Evolutionary conservation across 2,329 filamentous ascomycete species (phyloP).

Genomic region (Ceratocystis cacaofunesta): DNA sequence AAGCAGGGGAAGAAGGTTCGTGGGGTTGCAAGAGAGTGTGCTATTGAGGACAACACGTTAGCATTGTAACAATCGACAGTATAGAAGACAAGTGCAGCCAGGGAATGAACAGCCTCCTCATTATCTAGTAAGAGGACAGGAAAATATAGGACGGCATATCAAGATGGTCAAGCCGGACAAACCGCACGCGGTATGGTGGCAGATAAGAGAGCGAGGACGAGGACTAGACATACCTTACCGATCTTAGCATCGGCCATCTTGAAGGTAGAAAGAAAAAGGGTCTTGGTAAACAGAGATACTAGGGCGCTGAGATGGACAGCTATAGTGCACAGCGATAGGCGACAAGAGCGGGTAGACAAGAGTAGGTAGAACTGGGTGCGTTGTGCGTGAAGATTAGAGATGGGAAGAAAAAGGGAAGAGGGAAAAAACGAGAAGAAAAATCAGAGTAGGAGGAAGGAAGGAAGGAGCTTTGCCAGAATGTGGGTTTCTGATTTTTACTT

Average conservation of each 20-base stretch:
- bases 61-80: background rate
- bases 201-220: background rate
- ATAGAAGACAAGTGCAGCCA: background rate
- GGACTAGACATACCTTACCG: constrained; percentile 10
- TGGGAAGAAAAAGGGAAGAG: background rate
- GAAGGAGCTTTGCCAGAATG: constrained; percentile 6
- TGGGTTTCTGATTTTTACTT: constrained; percentile 6
- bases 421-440: constrained; percentile 1
- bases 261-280: background rate
- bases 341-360: background rate
- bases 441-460: background rate
- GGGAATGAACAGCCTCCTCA: background rate
- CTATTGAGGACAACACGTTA: background rate
- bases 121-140: background rate
- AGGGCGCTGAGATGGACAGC: background rate
- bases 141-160: background rate
- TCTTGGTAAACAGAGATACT: background rate
- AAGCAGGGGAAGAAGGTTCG: background rate
- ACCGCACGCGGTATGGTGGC: background rate
- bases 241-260: constrained; percentile 15
- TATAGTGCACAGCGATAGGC: background rate
- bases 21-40: background rate
- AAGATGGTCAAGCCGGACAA: background rate
- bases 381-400: background rate
- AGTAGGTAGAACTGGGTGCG: background rate